Conservation (phyloP, 768 basidiomycete genomes). For the Suillus occidentalis region DNA sequence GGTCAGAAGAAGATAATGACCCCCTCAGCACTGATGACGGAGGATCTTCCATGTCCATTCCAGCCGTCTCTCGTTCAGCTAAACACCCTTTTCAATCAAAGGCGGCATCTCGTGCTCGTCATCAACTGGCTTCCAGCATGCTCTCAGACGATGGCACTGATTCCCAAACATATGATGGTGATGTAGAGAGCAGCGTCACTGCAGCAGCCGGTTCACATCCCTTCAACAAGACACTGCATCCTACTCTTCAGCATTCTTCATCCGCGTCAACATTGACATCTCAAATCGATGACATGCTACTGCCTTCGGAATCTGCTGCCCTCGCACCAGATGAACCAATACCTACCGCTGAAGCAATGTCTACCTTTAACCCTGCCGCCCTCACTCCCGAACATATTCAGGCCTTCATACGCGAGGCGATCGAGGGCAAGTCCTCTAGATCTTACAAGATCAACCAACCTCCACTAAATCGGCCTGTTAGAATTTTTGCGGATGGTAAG, state of each 20-base stretch:
- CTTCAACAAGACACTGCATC: constrained; percentile 27
- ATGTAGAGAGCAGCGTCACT: constrained; percentile 78
- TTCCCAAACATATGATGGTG: constrained; percentile 89
- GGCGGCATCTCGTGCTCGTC: constrained; percentile 35
- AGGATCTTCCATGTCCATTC: constrained; percentile 50
- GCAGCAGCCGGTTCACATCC: constrained; percentile 47
- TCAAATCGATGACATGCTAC: constrained; percentile 30
- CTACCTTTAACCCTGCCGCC: constrained; percentile 60
- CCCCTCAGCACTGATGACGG: constrained; percentile 73
- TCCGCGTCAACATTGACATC: constrained; percentile 56
- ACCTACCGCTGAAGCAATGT: constrained; percentile 37
- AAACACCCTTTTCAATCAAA: constrained; percentile 31
- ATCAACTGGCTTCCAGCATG: constrained; percentile 55
- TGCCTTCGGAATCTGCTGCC: constrained; percentile 18
- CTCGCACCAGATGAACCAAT: constrained; percentile 41
- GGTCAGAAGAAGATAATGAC: constrained; percentile 88
- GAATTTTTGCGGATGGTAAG: constrained; percentile 93
- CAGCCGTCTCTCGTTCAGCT: constrained; percentile 19
- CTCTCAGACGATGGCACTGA: constrained; percentile 75
- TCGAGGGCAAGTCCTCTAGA: constrained; percentile 65
- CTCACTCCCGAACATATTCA: constrained; percentile 79
- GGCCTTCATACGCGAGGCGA: constrained; percentile 70
- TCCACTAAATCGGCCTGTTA: constrained; percentile 73
- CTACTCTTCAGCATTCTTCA: constrained; percentile 41
- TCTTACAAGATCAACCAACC: constrained; percentile 87